Conservation (phyloP, 2,329 filamentous ascomycete species). For the Botrytis aclada region DNA sequence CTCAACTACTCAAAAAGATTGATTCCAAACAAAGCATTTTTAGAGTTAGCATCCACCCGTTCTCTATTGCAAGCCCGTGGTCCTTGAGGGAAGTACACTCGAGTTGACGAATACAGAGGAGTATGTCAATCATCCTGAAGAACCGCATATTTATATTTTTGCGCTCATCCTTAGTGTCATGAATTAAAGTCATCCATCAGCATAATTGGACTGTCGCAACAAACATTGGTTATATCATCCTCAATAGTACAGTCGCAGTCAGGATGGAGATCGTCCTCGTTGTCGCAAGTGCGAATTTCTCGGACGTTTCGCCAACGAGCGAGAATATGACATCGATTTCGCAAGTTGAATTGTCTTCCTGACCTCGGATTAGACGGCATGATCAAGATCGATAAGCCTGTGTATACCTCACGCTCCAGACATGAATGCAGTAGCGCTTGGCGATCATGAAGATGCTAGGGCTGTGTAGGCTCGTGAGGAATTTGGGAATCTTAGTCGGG, state of each 20-base stretch:
- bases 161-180: constrained; percentile 11
- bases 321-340: constrained; percentile 16
- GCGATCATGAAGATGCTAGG: not conserved
- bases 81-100: not conserved
- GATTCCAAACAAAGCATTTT: constrained; percentile 41
- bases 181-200: not conserved
- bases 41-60: constrained; percentile 43
- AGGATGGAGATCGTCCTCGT: not conserved
- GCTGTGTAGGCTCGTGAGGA: not conserved
- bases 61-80: not conserved
- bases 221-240: not conserved
- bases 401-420: constrained; percentile 34
- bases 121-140: not conserved
- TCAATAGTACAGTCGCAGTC: not conserved
- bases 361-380: constrained; percentile 28
- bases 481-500: not conserved
- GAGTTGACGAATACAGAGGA: not conserved
- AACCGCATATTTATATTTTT: not conserved
- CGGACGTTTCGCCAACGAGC: not conserved
- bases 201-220: not conserved
- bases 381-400: constrained; percentile 37
- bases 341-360: constrained; percentile 20
- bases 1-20: constrained; percentile 27
- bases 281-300: not conserved
- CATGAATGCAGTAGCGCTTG: not conserved